A percentile compares a stretch with the other conserved stretches of the same genome.
Conservation (phyloP, 106 monocot species). For the Posidonia australis region DNA sequence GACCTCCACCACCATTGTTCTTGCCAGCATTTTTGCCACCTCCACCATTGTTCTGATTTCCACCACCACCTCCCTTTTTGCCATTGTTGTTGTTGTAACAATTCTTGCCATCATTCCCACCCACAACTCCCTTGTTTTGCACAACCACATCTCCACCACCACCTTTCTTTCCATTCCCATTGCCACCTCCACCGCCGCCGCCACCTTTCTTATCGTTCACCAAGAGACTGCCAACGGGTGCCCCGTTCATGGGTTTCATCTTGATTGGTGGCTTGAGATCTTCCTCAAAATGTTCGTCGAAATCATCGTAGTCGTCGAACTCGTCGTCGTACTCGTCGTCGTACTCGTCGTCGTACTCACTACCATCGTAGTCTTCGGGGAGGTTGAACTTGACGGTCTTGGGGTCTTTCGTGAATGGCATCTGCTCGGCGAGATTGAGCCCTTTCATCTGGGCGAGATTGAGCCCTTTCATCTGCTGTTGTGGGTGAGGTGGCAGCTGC, state of each 20-base stretch:
- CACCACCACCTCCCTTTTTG: neutral
- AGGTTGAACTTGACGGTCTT: constrained; percentile 49
- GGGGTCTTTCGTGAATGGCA: constrained; percentile 31
- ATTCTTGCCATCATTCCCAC: constrained; percentile 5
- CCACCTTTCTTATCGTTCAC: constrained; percentile 25
- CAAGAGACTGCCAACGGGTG: neutral
- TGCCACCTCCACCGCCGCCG: constrained; percentile 8
- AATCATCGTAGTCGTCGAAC: constrained; percentile 36
- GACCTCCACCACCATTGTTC: constrained; percentile 1
- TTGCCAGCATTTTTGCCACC: constrained; percentile 1
- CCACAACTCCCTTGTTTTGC: constrained; percentile 4
- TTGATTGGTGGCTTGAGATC: constrained; percentile 42
- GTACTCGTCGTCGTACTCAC: constrained; percentile 22
- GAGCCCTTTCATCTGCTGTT: constrained; percentile 39
- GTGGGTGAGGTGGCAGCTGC: constrained; percentile 28
- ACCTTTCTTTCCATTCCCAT: constrained; percentile 9
- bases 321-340: constrained; percentile 29
- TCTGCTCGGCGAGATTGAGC: constrained; percentile 19
- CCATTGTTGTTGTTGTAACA: neutral
- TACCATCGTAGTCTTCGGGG: constrained; percentile 32
- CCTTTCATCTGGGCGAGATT: constrained; percentile 50
- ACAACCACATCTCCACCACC: constrained; percentile 9
- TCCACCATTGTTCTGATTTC: neutral
- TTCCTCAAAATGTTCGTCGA: constrained; percentile 37
- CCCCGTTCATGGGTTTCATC: constrained; percentile 18